Percentiles rank a stretch among this genome's conserved stretches.
phyloP scores from a whole-genome alignment of 768 basidiomycete species.

The Tubosaeta brunneosetosa region DNA sequence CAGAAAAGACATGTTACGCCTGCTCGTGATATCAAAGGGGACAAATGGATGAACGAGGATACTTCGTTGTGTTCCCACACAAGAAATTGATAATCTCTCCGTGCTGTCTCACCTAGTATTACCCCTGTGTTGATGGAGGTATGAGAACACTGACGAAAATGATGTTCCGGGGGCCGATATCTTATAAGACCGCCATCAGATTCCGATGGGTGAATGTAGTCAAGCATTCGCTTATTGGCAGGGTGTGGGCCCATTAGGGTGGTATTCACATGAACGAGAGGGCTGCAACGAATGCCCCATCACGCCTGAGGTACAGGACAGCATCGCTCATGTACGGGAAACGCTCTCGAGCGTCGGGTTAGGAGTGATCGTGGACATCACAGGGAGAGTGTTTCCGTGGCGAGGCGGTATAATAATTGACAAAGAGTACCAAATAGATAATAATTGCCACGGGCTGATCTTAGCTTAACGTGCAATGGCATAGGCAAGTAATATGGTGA shows the following conservation, averaged over 20 bases:
- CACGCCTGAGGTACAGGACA: constrained; percentile 61
- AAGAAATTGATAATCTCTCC: background rate
- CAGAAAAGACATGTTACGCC: background rate
- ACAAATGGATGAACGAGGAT: constrained; percentile 60
- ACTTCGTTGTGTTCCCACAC: constrained; percentile 32
- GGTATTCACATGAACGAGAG: constrained; percentile 64
- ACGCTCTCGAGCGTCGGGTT: no score
- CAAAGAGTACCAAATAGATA: no score
- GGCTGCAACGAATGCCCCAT: constrained; percentile 77
- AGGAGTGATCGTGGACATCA: no score
- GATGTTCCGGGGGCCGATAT: constrained; percentile 77
- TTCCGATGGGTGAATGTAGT: background rate
- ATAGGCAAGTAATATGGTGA: no score
- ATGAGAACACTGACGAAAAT: constrained; percentile 73
- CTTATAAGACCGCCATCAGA: constrained; percentile 52
- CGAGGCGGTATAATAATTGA: no score
- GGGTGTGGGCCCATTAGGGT: constrained; percentile 69
- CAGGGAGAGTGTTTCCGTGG: no score
- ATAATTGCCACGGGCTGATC: no score
- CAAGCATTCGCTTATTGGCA: constrained; percentile 44
- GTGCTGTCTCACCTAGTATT: constrained; percentile 49
- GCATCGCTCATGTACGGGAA: constrained; percentile 58
- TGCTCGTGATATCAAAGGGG: background rate
- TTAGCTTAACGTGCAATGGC: no score
- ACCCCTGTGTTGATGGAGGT: constrained; percentile 64